Base-by-base conservation (phyloP, 2,329 filamentous ascomycete species). In the Chrysoporthe cubensis region DNA sequence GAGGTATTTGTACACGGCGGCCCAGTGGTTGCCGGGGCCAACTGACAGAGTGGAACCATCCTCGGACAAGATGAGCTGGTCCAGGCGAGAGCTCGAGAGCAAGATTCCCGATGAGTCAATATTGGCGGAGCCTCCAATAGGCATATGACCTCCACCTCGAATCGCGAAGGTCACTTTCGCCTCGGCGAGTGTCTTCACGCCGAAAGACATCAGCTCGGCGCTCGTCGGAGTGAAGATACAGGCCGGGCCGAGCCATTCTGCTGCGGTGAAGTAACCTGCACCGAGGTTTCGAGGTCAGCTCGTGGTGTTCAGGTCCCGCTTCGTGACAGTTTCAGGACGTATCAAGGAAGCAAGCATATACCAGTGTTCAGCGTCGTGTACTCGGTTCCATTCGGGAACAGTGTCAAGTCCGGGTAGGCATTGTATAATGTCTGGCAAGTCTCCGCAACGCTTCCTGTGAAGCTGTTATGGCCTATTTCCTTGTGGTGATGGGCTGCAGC, bases 21-120 rank as follows among this genome's bases (percentile, higher is more conserved):
- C 71, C 73, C 77, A 77, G 50, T 72, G 72, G 58, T 72, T 72
- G 26, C 76, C 78, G 34, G 76, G 71, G 4, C 77, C 78, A 5
- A 79, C 72, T 11, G 71, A 73, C 32, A 75, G 73, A 11, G 75
- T 74, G 18, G 67, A 71, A 61, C 70, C 71, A 52, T 78, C 77
- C 1, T 67, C 66, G 13, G 76, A 76, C 4, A 78, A 59, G 37
- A 69, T 64, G n/a, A 78, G 73, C n/a, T 74, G 69, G 48, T 76
- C 75, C n/a, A 79, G 58, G 43, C 72, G 66, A 34, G 75, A 75
- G 42, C 84, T 74, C 65, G 79, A 79, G 61, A 84, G 76, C 1
- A 76, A 70, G 54, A 77, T 71, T n/a, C 76, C 73, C 16, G 68
- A 65, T 13, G 72, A 72, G 48, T 74, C 70, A 48, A 74, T 74